Conservation (phyloP, 164 flowering plant species). For the Buxus sempervirens region DNA sequence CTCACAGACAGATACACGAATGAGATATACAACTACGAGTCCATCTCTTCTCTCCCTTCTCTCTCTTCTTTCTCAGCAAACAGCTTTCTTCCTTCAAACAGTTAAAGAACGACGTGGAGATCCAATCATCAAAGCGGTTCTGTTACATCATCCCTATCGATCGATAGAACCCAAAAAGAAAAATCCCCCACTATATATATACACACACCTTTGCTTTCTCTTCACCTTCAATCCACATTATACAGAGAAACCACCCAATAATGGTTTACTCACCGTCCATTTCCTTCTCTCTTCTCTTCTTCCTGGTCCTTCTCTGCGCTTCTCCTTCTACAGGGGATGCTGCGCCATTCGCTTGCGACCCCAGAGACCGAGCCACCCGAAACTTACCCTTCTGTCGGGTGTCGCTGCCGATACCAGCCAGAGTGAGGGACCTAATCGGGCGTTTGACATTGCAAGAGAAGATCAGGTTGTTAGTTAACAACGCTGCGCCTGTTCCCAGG, state of each 20-base stretch:
- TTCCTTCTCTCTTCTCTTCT: conserved; percentile 1
- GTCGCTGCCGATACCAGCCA: conserved; percentile 22
- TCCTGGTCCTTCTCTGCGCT: conserved; percentile 13
- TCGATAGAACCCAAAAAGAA: not conserved
- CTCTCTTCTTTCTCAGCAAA: conserved; percentile 1
- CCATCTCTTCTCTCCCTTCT: not conserved
- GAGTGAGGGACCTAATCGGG: conserved; percentile 66
- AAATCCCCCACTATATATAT: conserved; percentile 9
- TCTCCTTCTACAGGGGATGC: conserved; percentile 8
- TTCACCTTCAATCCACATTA: not conserved
- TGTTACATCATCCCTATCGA: conserved; percentile 8
- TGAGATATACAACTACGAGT: not conserved
- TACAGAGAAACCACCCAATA: not conserved
- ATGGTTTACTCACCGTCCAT: not conserved
- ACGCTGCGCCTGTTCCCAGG: conserved; percentile 64
- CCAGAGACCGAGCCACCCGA: conserved; percentile 27
- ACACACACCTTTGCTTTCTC: not conserved
- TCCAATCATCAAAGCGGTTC: conserved; percentile 17
- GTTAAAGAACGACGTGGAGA: conserved; percentile 18
- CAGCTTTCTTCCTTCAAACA: not conserved
- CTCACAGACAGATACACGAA: no score
- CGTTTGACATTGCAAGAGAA: conserved; percentile 78
- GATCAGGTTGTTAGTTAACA: conserved; percentile 57
- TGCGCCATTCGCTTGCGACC: conserved; percentile 67
- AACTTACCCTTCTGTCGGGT: conserved; percentile 50